Evolutionary conservation across 495 filamentous ascomycete species (phyloP).

Genomic region (Bombardia bombarda): DNA sequence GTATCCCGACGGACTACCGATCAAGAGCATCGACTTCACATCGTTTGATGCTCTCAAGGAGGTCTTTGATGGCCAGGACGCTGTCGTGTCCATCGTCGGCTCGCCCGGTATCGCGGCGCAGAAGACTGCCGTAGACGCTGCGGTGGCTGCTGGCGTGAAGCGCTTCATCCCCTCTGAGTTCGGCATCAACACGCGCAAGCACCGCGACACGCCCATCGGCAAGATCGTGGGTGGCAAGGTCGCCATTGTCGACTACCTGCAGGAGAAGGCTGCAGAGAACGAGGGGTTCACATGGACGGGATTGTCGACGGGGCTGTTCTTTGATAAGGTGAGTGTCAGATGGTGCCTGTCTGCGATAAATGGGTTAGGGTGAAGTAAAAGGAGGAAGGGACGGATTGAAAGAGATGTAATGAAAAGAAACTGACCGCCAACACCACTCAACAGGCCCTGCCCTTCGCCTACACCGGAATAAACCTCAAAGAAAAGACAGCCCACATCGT

Average conservation of each 20-base stretch:
- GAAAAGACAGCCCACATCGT: slow-evolving; percentile 37
- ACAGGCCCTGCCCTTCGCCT: slow-evolving; percentile 32
- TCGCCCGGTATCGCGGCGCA: slow-evolving; percentile 30
- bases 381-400: too few relatives aligned
- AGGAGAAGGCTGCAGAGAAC: slow-evolving; percentile 29
- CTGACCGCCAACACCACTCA: not conserved
- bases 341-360: too few relatives aligned
- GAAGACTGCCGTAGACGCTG: slow-evolving; percentile 49
- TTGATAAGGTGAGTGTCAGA: slow-evolving; percentile 42
- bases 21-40: slow-evolving; percentile 46
- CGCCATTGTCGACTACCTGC: slow-evolving; percentile 38
- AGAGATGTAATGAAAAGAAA: not conserved
- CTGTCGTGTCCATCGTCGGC: slow-evolving; percentile 46
- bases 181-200: slow-evolving; percentile 41
- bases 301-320: slow-evolving; percentile 42
- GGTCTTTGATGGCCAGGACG: slow-evolving; percentile 47
- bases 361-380: too few relatives aligned
- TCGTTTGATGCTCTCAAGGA: slow-evolving; percentile 43
- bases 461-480: slow-evolving; percentile 33
- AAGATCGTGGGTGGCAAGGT: slow-evolving; percentile 44
- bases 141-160: slow-evolving; percentile 48
- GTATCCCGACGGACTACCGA: slow-evolving; percentile 27
- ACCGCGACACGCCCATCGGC: slow-evolving; percentile 23
- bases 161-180: slow-evolving; percentile 61
- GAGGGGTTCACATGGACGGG: slow-evolving; percentile 43